phyloP scores from a whole-genome alignment of 1,284 basidiomycete species.

The Leccinum colubrinum region DNA sequence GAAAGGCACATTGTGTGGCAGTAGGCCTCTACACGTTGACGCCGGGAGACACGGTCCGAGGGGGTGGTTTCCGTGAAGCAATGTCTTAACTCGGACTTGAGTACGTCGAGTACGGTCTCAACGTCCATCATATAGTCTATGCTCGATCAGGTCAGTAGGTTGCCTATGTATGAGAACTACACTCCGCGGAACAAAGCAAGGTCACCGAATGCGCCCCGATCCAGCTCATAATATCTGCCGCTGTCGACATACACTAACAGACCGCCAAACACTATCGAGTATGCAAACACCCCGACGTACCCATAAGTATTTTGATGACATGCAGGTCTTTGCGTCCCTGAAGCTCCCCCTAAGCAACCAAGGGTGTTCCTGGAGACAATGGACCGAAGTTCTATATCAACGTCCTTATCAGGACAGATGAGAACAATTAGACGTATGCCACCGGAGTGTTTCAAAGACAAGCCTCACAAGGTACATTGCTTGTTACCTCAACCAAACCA shows the following conservation, averaged over 20 bases:
- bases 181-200: neutral
- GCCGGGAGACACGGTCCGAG: neutral
- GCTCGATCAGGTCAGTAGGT: neutral
- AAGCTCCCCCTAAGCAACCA: neutral
- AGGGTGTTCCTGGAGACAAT: neutral
- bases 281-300: neutral
- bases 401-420: neutral
- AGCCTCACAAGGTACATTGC: neutral
- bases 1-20: neutral
- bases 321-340: neutral
- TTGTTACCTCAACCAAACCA: neutral
- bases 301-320: neutral
- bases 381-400: neutral
- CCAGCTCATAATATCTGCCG: neutral
- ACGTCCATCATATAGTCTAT: neutral
- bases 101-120: neutral
- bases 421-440: neutral
- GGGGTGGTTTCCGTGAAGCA: neutral
- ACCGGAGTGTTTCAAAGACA: neutral
- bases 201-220: neutral
- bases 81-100: neutral
- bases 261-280: neutral
- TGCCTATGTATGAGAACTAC: neutral
- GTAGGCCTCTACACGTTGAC: neutral
- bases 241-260: neutral